Evolutionary conservation across 345 rosid genomes (phyloP).

Genomic region (Eucalyptus cladocalyx): DNA sequence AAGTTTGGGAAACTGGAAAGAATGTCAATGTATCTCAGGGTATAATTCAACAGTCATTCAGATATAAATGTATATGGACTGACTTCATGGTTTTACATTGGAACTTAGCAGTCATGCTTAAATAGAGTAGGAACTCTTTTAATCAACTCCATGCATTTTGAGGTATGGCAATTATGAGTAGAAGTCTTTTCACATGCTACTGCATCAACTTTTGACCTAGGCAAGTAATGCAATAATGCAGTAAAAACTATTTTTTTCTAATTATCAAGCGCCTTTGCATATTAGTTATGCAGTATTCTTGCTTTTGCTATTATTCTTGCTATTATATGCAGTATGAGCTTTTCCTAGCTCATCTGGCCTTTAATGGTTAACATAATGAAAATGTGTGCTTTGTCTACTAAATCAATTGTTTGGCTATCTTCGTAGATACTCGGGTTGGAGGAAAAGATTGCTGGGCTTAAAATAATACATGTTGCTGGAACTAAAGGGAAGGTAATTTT

Average conservation of each 20-base stretch:
- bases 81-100: background rate
- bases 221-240: background rate
- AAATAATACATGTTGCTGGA: conserved; percentile 87
- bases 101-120: background rate
- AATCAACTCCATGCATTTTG: background rate
- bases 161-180: background rate
- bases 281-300: background rate
- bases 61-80: background rate
- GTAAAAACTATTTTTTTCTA: background rate
- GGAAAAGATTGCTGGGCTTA: conserved; percentile 37
- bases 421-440: conserved; percentile 65
- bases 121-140: background rate
- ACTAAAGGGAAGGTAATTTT: conserved; percentile 79
- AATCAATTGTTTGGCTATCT: background rate
- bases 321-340: background rate
- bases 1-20: conserved; percentile 53
- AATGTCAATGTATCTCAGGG: conserved; percentile 69
- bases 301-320: background rate
- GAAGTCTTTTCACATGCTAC: background rate
- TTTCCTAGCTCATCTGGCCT: background rate
- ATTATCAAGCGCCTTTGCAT: background rate
- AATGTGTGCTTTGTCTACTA: background rate
- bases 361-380: background rate
- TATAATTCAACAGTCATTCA: background rate
- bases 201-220: background rate